Evolutionary conservation across 306 rosid genomes (phyloP).

Genomic region (Heteromeles arbutifolia): DNA sequence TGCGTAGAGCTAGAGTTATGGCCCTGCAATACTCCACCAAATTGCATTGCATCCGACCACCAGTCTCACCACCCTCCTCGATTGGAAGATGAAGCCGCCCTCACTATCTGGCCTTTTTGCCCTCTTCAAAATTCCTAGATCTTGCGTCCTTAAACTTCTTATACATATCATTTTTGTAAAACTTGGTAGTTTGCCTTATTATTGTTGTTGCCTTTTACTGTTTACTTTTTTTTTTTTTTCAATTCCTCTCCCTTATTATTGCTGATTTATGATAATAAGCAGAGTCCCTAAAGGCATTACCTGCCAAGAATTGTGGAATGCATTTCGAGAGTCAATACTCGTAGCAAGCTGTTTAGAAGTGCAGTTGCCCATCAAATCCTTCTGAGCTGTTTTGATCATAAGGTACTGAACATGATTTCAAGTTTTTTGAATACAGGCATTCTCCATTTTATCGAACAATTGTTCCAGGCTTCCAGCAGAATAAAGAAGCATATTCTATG

Average conservation of each 20-base stretch:
- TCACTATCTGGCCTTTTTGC: background rate
- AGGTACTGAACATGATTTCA: slow-evolving; percentile 32
- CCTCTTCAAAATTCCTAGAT: background rate
- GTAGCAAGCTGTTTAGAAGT: slow-evolving; percentile 66
- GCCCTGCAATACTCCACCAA: too few relatives aligned
- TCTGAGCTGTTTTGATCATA: slow-evolving; percentile 43
- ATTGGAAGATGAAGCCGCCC: background rate
- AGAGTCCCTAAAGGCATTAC: slow-evolving; percentile 74
- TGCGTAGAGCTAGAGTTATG: too few relatives aligned
- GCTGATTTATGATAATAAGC: slow-evolving; percentile 15
- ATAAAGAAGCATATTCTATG: background rate
- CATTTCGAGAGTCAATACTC: slow-evolving; percentile 47
- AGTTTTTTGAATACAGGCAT: background rate
- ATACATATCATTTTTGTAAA: slow-evolving; percentile 9
- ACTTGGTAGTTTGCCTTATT: slow-evolving; percentile 8
- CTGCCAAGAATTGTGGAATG: slow-evolving; percentile 72
- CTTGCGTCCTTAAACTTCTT: slow-evolving; percentile 8
- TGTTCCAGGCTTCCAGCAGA: background rate
- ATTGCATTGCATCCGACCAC: background rate
- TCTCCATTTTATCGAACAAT: background rate
- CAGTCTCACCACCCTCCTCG: background rate
- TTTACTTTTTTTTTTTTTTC: background rate
- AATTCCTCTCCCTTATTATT: slow-evolving; percentile 17
- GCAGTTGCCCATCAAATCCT: slow-evolving; percentile 61
- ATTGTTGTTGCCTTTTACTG: slow-evolving; percentile 11